phyloP scores from a whole-genome alignment of 768 basidiomycete species.

The Trametes punicea region DNA sequence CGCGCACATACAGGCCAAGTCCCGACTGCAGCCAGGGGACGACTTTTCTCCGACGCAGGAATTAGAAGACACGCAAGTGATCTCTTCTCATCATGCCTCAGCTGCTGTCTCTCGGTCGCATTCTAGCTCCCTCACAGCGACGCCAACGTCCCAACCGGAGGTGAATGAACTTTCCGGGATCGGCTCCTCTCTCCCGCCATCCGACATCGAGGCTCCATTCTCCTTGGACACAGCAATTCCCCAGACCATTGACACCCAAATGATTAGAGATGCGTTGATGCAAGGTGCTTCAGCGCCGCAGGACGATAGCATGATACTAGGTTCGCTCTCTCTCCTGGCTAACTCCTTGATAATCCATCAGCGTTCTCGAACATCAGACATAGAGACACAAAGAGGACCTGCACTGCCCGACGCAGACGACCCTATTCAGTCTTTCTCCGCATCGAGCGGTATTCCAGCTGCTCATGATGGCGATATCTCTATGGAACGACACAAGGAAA shows the following conservation, averaged over 20 bases:
- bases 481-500: conserved; percentile 15
- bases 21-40: conserved; percentile 7
- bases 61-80: conserved; percentile 35
- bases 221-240: neutral
- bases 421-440: conserved; percentile 40
- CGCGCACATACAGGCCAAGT: neutral
- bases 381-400: conserved; percentile 30
- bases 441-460: neutral
- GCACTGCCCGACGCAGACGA: conserved; percentile 14
- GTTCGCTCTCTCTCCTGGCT: conserved; percentile 26
- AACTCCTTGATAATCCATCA: neutral
- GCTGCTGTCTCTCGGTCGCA: conserved; percentile 3
- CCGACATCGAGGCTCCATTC: conserved; percentile 20
- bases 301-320: conserved; percentile 48
- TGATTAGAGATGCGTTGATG: conserved; percentile 33
- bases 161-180: neutral
- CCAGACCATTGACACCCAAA: conserved; percentile 38
- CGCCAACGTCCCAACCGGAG: neutral
- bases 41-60: conserved; percentile 52
- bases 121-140: conserved; percentile 10
- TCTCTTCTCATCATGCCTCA: conserved; percentile 23
- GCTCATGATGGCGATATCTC: neutral
- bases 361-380: conserved; percentile 23
- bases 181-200: conserved; percentile 23
- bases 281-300: conserved; percentile 7